Base-by-base conservation (phyloP, 2,329 filamentous ascomycete species). In the Bipolaris sorokiniana region DNA sequence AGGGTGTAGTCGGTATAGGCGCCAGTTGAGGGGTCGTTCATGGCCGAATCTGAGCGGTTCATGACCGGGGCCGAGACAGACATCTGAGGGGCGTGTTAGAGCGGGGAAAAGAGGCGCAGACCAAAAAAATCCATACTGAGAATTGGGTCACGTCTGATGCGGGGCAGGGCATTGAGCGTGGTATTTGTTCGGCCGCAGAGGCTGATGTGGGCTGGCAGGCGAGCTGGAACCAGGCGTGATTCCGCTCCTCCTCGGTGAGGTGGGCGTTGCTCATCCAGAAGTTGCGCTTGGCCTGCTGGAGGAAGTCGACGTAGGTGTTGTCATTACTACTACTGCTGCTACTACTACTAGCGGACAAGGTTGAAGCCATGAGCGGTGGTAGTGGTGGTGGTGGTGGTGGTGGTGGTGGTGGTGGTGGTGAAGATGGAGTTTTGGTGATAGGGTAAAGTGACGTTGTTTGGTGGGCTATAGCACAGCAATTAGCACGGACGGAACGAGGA, bases 41-140 rank as follows among this genome's bases (percentile, higher is more conserved):
- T 58, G 42, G 67, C 63, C 4, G 76, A 75, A 37, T 64, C 58
- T 36, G 73, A 72, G 41, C 68, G 66, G 46, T 61, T 55, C 71
- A 77, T 75, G 45, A 62, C 40, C 3, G 76, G 74, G 31, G 74
- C 72, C 26, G 77, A 77, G 41, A 59, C 60, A 20, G 62, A 58
- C 16, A 54, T 61, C 72, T 75, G 62, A 51, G 38, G 51, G 33
- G 51, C 20, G 54, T 18, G 71, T 76, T 73, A 77, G 72, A 71
- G 16, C 15, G 59, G 36, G 58, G 62, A 26, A 10, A 9, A 45
- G 55, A 54, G 51, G 60, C 55, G 57, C 20, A 44, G 51, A 71
- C 69, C 69, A 75, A 74, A 71, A 56, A 45, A 56, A 51, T 61
- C 58, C 74, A 71, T 77, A 77, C 75, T 61, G 67, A 64, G 47